These are phyloP conservation scores for Phytopythium sindhum DNA, from an alignment of 352 stramenopile species.

Conservation along the genomic window DNA sequence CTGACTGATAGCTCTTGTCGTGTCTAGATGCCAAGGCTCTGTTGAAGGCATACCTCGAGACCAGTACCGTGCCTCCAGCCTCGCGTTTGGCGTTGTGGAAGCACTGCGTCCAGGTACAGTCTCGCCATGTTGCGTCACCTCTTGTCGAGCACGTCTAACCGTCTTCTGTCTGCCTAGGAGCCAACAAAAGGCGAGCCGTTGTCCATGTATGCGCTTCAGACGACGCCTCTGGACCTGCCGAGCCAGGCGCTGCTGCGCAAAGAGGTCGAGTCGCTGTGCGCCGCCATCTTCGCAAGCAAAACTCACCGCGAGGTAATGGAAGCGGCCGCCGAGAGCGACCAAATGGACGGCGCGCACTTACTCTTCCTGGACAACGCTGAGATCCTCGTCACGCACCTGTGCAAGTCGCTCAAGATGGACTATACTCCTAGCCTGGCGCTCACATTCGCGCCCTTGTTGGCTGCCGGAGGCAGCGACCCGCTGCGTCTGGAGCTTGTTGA, in stretches of 20 bases:
- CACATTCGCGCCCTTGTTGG: slow-evolving; percentile 54
- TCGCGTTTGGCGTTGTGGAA: slow-evolving; percentile 57
- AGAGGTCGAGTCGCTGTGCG: slow-evolving; percentile 65
- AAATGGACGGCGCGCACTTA: slow-evolving; percentile 47
- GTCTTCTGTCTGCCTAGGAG: slow-evolving; percentile 7
- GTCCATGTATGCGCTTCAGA: slow-evolving; percentile 73
- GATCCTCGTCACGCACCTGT: slow-evolving; percentile 63
- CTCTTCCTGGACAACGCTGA: slow-evolving; percentile 79
- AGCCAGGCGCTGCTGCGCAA: slow-evolving; percentile 57
- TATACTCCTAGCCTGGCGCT: slow-evolving; percentile 47
- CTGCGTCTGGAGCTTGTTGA: slow-evolving; percentile 58
- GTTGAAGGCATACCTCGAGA: slow-evolving; percentile 31
- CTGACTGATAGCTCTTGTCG: not conserved
- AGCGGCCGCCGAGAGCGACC: slow-evolving; percentile 28
- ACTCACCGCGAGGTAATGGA: slow-evolving; percentile 42
- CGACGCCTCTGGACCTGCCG: slow-evolving; percentile 49
- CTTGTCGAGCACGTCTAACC: slow-evolving; percentile 1
- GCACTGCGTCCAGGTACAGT: slow-evolving; percentile 38
- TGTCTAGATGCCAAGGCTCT: slow-evolving; percentile 29
- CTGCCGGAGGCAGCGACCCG: slow-evolving; percentile 63
- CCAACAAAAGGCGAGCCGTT: slow-evolving; percentile 31
- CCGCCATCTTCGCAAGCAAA: slow-evolving; percentile 55
- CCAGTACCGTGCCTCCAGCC: slow-evolving; percentile 28
- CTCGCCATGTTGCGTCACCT: not conserved
- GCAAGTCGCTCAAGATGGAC: slow-evolving; percentile 55